Conservation (phyloP, 2,329 filamentous ascomycete species). For the Cadophora sp. region DNA sequence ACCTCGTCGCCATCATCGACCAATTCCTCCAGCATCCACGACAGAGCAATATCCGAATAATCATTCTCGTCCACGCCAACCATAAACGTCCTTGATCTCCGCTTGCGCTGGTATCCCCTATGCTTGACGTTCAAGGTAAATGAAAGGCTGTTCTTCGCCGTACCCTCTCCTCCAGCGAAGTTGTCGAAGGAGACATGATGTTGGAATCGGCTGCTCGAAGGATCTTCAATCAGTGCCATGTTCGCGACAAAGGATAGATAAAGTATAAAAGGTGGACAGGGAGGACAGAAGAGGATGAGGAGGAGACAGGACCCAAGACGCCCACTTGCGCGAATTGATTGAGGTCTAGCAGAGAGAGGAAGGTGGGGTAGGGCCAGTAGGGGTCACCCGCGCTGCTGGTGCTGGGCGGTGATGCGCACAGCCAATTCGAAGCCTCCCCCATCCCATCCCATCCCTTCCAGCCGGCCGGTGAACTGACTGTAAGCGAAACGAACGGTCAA, state of each 20-base stretch:
- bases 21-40: conserved; percentile 77
- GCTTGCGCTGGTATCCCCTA: conserved; percentile 72
- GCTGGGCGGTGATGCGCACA: conserved; percentile 16
- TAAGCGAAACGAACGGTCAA: conserved; percentile 31
- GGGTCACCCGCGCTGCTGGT: conserved; percentile 28
- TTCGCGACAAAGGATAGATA: conserved; percentile 14
- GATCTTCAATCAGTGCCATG: conserved; percentile 40
- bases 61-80: conserved; percentile 78
- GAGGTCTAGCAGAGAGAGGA: conserved; percentile 24
- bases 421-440: conserved; percentile 11
- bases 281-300: conserved; percentile 3
- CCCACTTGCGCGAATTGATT: conserved; percentile 31
- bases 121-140: conserved; percentile 76
- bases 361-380: conserved; percentile 32
- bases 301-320: conserved; percentile 18
- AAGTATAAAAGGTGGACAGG: conserved; percentile 2
- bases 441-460: not conserved
- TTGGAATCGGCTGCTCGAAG: conserved; percentile 60
- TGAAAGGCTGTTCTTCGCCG: conserved; percentile 62
- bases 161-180: conserved; percentile 70
- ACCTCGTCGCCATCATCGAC: conserved; percentile 82
- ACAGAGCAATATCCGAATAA: conserved; percentile 75
- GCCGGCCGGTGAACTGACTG: conserved; percentile 11
- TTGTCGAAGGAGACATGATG: conserved; percentile 78
- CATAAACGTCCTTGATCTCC: conserved; percentile 72